A percentile compares a stretch with the other conserved stretches of the same genome.
Evolutionary conservation across 805 yeast species (phyloP).

Genomic region (Limtongia smithiae): DNA sequence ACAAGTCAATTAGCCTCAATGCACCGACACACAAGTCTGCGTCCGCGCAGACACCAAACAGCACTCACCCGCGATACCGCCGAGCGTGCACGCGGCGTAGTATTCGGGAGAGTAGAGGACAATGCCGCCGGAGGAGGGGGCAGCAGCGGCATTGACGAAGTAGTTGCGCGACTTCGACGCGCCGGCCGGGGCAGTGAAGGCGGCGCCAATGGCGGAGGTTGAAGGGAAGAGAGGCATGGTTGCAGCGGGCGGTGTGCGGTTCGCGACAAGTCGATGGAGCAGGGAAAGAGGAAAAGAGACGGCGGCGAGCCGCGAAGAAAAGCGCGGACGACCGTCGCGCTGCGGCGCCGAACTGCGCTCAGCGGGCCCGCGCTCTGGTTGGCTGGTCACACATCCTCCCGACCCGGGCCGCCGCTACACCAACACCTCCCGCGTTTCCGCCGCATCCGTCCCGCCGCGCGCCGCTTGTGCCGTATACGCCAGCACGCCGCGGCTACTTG

Average conservation of each 20-base stretch:
- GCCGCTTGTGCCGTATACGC: too few relatives aligned
- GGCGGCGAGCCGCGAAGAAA: conserved; percentile 1
- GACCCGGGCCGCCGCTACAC: too few relatives aligned
- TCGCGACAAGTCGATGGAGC: too few relatives aligned
- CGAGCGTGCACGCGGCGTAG: conserved; percentile 69
- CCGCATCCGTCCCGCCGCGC: too few relatives aligned
- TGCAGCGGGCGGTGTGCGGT: background rate
- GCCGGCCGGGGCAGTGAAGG: conserved; percentile 40
- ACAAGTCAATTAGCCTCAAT: background rate
- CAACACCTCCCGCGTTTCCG: too few relatives aligned
- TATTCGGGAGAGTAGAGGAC: conserved; percentile 58
- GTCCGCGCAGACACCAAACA: background rate
- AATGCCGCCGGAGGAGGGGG: conserved; percentile 39
- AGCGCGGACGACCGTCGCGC: background rate
- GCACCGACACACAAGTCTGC: background rate
- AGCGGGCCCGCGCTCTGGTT: too few relatives aligned
- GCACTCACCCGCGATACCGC: conserved; percentile 53
- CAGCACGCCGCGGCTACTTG: too few relatives aligned
- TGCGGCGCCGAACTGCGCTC: background rate
- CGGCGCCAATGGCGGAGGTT: conserved; percentile 37
- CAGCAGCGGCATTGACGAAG: conserved; percentile 34
- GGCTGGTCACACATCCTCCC: too few relatives aligned
- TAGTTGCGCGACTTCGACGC: conserved; percentile 28
- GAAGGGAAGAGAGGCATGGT: conserved; percentile 42
- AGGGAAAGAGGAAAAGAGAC: background rate